phyloP scores from a whole-genome alignment of 148 eudicot species.

The Arctostaphylos glauca region DNA sequence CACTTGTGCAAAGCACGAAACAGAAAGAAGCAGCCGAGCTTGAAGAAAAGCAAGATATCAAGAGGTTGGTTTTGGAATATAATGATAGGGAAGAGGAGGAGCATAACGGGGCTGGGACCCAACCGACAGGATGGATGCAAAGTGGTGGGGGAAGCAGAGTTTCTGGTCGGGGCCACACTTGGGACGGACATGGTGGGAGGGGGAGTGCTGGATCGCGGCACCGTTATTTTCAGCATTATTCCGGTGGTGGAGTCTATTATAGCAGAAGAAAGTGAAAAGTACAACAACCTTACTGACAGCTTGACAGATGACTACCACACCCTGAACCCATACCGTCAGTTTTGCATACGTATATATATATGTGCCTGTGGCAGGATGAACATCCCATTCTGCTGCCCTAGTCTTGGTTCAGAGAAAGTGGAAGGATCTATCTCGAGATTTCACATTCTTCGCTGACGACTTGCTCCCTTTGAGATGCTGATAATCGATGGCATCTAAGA shows the following conservation, averaged over 20 bases:
- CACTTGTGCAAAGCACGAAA: conserved; percentile 86
- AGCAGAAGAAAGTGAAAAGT: conserved; percentile 59
- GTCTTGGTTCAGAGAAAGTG: background rate
- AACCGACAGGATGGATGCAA: conserved; percentile 54
- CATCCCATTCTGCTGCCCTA: background rate
- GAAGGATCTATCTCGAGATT: background rate
- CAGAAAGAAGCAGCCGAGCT: conserved; percentile 98
- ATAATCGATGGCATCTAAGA: background rate
- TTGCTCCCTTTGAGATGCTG: background rate
- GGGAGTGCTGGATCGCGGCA: conserved; percentile 54
- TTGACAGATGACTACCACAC: background rate
- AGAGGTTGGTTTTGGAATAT: conserved; percentile 86
- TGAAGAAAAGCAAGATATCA: conserved; percentile 96
- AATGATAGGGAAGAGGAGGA: conserved; percentile 98
- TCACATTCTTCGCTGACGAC: background rate
- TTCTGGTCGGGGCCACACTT: conserved; percentile 50
- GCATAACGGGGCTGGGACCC: conserved; percentile 53
- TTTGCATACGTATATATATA: background rate
- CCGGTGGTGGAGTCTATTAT: conserved; percentile 69
- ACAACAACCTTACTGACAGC: background rate
- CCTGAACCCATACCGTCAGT: background rate
- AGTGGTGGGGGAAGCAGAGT: conserved; percentile 50
- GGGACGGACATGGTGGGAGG: conserved; percentile 81
- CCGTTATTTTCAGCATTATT: conserved; percentile 53
- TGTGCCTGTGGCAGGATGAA: background rate